Evolutionary conservation across 2,329 filamentous ascomycete species (phyloP).

Genomic region (Dothistroma septosporum): DNA sequence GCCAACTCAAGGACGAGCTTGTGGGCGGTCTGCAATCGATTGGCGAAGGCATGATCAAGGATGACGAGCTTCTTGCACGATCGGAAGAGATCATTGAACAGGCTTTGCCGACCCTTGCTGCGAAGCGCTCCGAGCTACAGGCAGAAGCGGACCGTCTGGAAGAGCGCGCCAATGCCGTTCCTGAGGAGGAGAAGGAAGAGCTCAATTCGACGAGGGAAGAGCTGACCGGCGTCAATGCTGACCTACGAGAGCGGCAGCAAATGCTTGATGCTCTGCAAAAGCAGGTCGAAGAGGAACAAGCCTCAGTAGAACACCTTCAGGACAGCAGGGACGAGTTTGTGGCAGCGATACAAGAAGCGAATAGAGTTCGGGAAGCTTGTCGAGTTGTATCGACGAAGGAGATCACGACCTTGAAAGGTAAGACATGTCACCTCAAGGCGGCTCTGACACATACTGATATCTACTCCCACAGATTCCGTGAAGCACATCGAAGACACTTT

Average conservation of each 20-base stretch:
- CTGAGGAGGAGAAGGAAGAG: conserved; percentile 75
- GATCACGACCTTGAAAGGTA: conserved; percentile 74
- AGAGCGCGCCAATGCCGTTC: conserved; percentile 67
- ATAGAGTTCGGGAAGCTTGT: conserved; percentile 79
- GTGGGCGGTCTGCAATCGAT: conserved; percentile 76
- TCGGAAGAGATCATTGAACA: conserved; percentile 66
- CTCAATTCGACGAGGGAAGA: conserved; percentile 68
- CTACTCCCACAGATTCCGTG: conserved; percentile 60
- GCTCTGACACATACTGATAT: conserved; percentile 15
- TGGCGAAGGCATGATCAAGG: conserved; percentile 68
- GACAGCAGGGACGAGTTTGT: conserved; percentile 66
- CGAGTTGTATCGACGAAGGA: conserved; percentile 84
- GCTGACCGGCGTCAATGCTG: conserved; percentile 60
- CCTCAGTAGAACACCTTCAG: conserved; percentile 58
- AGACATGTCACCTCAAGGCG: conserved; percentile 21
- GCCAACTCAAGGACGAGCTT: conserved; percentile 77
- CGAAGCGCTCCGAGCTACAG: conserved; percentile 59
- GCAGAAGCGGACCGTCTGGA: conserved; percentile 62
- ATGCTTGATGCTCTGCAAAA: conserved; percentile 63
- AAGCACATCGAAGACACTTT: conserved; percentile 61
- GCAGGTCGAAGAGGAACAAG: conserved; percentile 64
- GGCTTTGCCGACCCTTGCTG: conserved; percentile 61
- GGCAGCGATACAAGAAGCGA: conserved; percentile 74
- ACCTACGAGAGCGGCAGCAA: conserved; percentile 65
- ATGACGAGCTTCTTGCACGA: conserved; percentile 62